Evolutionary conservation across 1,284 basidiomycete genomes (phyloP).

Genomic region (Vanrija pseudolonga): DNA sequence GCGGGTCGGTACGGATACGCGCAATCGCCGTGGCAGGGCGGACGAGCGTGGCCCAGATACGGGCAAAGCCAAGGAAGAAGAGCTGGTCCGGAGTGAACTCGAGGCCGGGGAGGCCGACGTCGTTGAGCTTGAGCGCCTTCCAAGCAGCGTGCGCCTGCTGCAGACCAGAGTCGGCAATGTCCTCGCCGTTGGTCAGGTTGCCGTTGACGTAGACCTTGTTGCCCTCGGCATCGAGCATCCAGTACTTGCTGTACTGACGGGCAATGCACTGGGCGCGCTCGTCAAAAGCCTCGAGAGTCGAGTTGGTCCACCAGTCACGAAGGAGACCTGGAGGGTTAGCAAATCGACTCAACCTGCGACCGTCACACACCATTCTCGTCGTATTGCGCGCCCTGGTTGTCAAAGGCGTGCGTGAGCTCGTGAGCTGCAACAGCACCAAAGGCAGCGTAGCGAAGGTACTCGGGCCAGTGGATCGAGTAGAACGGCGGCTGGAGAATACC

Average conservation of each 20-base stretch:
- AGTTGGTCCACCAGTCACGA: slow-evolving; percentile 72
- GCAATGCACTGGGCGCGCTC: slow-evolving; percentile 81
- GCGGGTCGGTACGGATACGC: slow-evolving; percentile 79
- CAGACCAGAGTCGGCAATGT: slow-evolving; percentile 81
- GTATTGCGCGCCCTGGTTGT: slow-evolving; percentile 70
- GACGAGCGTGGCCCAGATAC: slow-evolving; percentile 34
- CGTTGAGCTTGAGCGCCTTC: slow-evolving; percentile 56
- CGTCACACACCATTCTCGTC: slow-evolving; percentile 43
- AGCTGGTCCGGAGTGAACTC: slow-evolving; percentile 76
- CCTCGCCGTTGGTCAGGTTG: slow-evolving; percentile 76
- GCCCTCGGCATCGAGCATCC: slow-evolving; percentile 77
- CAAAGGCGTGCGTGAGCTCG: slow-evolving; percentile 88
- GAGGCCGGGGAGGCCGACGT: slow-evolving; percentile 65
- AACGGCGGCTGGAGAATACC: slow-evolving; percentile 91
- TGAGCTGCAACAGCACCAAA: slow-evolving; percentile 87
- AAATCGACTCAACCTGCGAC: too few relatives aligned
- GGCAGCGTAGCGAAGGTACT: slow-evolving; percentile 84
- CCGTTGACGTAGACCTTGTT: slow-evolving; percentile 80
- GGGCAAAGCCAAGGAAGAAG: slow-evolving; percentile 80
- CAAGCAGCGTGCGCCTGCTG: slow-evolving; percentile 85
- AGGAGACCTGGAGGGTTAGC: slow-evolving; percentile 42
- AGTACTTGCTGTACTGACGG: slow-evolving; percentile 81
- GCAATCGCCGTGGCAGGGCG: slow-evolving; percentile 58
- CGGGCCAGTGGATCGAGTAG: slow-evolving; percentile 76
- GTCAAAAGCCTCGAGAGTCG: slow-evolving; percentile 78